Percentiles rank a stretch among this genome's conserved stretches.
Evolutionary conservation across 768 basidiomycete genomes (phyloP).

Genomic region (Tricholoma flavovirens): DNA sequence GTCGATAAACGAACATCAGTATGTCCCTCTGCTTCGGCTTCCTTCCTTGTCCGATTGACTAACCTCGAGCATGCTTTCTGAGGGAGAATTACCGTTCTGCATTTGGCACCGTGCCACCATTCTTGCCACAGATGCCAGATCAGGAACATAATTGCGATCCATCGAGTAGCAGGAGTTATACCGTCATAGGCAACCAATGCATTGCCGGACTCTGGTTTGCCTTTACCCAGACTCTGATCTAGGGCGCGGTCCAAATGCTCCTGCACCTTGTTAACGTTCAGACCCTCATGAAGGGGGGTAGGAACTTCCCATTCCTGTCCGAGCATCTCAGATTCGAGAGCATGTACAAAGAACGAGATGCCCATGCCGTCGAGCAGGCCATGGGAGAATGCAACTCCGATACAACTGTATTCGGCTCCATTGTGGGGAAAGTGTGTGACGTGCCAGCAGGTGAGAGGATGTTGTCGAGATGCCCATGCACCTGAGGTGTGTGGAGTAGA

Average conservation of each 20-base stretch:
- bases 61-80: conserved; percentile 23
- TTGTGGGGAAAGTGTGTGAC: conserved; percentile 33
- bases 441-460: conserved; percentile 41
- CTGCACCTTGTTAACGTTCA: conserved; percentile 29
- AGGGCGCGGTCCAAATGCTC: conserved; percentile 18
- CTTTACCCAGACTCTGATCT: not conserved
- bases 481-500: conserved; percentile 33
- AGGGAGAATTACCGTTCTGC: conserved; percentile 29
- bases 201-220: not conserved
- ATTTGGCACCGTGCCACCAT: conserved; percentile 32
- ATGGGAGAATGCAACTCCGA: conserved; percentile 37
- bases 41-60: conserved; percentile 24
- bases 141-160: conserved; percentile 25
- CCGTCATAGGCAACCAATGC: conserved; percentile 9
- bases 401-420: conserved; percentile 27
- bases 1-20: conserved; percentile 21
- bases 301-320: conserved; percentile 34
- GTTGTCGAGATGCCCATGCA: conserved; percentile 25
- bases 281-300: conserved; percentile 24
- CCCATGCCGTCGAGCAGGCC: conserved; percentile 39
- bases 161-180: conserved; percentile 24
- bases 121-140: conserved; percentile 31
- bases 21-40: conserved; percentile 15
- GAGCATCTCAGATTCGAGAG: conserved; percentile 34
- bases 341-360: conserved; percentile 29